A percentile compares a stretch with the other conserved stretches of the same genome.
Conservation (phyloP, 805 yeast genomes). For the Lipomyces yamadae region DNA sequence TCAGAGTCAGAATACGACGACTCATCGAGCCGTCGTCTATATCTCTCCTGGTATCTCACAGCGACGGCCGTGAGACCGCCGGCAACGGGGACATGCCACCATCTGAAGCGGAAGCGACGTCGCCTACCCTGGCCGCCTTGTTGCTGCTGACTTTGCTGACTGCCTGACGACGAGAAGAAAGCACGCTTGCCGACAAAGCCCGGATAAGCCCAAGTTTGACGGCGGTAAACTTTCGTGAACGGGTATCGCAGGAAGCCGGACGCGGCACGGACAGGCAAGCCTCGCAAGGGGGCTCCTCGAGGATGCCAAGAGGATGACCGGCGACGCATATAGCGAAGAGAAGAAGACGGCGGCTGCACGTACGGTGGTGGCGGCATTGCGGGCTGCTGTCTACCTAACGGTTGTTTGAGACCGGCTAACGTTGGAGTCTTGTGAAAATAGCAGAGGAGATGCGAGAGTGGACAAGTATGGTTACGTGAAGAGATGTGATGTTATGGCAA, state of each 20-base stretch:
- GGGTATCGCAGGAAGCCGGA: conserved; percentile 35
- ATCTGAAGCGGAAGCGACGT: conserved; percentile 28
- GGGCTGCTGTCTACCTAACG: neutral
- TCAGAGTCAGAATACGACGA: conserved; percentile 1
- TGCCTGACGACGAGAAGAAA: conserved; percentile 15
- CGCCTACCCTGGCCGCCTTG: conserved; percentile 13
- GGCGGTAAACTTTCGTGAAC: conserved; percentile 30
- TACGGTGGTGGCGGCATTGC: conserved; percentile 38
- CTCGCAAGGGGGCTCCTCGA: conserved; percentile 25
- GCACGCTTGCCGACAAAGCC: conserved; percentile 28
- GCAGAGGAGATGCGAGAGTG: neutral
- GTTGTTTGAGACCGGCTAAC: conserved; percentile 2
- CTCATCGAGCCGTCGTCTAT: conserved; percentile 13
- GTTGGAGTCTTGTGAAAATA: conserved; percentile 4
- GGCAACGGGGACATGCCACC: conserved; percentile 39
- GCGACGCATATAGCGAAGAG: conserved; percentile 37
- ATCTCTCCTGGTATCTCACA: conserved; percentile 25
- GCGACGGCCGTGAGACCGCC: conserved; percentile 34
- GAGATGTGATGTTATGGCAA: conserved; percentile 1
- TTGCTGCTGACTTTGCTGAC: conserved; percentile 11
- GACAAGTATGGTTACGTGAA: neutral
- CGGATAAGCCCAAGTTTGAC: conserved; percentile 33
- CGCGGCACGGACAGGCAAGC: conserved; percentile 31
- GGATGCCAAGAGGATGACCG: conserved; percentile 20
- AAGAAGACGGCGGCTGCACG: conserved; percentile 35